These are phyloP conservation scores for Stentor roeselii DNA, from an alignment of 73 alveolate species.

Conservation along the genomic window DNA sequence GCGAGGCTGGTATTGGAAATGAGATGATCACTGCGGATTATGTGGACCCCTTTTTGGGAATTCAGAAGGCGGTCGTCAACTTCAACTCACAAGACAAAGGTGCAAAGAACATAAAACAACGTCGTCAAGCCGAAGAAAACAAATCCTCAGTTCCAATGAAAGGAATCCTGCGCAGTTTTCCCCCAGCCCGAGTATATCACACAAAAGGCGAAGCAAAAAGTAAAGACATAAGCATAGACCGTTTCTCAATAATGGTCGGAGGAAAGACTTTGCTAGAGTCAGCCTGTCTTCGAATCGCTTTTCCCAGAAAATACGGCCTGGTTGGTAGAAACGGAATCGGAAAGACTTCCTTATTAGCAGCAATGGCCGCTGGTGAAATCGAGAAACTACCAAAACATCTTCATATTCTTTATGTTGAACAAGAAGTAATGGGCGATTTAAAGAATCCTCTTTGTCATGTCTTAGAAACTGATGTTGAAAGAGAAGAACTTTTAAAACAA, in stretches of 20 bases:
- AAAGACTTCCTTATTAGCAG: slow-evolving; percentile 65
- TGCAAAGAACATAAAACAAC: slow-evolving; percentile 60
- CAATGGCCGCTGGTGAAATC: slow-evolving; percentile 85
- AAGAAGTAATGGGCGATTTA: slow-evolving; percentile 88
- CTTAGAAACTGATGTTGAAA: slow-evolving; percentile 87
- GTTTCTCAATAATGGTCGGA: slow-evolving; percentile 87
- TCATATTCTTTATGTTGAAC: slow-evolving; percentile 92
- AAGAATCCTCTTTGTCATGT: slow-evolving; percentile 76
- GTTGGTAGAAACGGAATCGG: slow-evolving; percentile 99
- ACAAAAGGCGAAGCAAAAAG: slow-evolving; percentile 70
- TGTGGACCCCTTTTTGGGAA: slow-evolving; percentile 65
- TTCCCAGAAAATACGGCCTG: slow-evolving; percentile 94
- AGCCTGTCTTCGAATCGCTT: slow-evolving; percentile 82
- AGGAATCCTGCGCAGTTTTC: slow-evolving; percentile 65
- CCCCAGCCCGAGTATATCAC: slow-evolving; percentile 83
- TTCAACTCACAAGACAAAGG: slow-evolving; percentile 57
- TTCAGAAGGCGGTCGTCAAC: slow-evolving; percentile 60
- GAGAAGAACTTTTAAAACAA: slow-evolving; percentile 76
- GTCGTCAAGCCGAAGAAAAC: slow-evolving; percentile 59
- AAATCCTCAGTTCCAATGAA: slow-evolving; percentile 76
- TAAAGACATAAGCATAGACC: slow-evolving; percentile 81
- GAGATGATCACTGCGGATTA: slow-evolving; percentile 75
- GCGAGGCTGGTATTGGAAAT: slow-evolving; percentile 36
- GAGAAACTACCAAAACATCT: slow-evolving; percentile 77
- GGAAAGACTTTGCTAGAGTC: slow-evolving; percentile 95